These are phyloP conservation scores for Globisporangium parvum DNA, from an alignment of 352 stramenopile species.

Conservation along the genomic window DNA sequence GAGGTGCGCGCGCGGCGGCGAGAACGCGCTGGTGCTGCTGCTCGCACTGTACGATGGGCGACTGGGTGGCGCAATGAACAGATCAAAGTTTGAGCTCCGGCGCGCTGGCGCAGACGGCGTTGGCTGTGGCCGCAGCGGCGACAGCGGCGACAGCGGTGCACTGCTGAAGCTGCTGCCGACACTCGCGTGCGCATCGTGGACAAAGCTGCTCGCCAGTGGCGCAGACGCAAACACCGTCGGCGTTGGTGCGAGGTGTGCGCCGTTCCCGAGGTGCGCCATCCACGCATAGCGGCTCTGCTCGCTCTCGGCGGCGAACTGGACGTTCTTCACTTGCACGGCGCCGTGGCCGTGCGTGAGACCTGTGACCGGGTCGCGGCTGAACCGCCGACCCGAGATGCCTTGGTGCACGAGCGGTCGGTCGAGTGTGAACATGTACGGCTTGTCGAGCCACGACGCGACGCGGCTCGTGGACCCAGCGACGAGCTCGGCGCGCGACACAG, in stretches of 20 bases:
- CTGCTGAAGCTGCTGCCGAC: not conserved
- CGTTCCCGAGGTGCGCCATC: conserved; percentile 22
- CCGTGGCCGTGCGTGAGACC: conserved; percentile 28
- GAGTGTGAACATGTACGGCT: conserved; percentile 33
- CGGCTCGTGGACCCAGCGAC: conserved; percentile 15
- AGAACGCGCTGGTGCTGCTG: not conserved
- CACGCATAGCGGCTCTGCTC: conserved; percentile 23
- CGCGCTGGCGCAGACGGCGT: not conserved
- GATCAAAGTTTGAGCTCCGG: not conserved
- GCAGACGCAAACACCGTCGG: not conserved
- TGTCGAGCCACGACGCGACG: conserved; percentile 31
- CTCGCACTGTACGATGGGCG: not conserved
- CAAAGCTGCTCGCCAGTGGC: not conserved
- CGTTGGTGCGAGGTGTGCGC: conserved; percentile 1
- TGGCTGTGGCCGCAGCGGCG: not conserved
- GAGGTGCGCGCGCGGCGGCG: conserved; percentile 4
- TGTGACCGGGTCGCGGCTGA: conserved; percentile 26
- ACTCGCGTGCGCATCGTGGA: not conserved
- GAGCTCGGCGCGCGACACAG: conserved; percentile 18
- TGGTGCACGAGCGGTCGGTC: conserved; percentile 29
- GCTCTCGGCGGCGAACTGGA: conserved; percentile 37
- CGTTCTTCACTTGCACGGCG: conserved; percentile 23
- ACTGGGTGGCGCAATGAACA: not conserved
- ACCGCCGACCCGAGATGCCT: conserved; percentile 23
- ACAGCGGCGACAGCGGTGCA: not conserved